phyloP scores from a whole-genome alignment of 331 rosid genomes.

The Pyrus hybrid region DNA sequence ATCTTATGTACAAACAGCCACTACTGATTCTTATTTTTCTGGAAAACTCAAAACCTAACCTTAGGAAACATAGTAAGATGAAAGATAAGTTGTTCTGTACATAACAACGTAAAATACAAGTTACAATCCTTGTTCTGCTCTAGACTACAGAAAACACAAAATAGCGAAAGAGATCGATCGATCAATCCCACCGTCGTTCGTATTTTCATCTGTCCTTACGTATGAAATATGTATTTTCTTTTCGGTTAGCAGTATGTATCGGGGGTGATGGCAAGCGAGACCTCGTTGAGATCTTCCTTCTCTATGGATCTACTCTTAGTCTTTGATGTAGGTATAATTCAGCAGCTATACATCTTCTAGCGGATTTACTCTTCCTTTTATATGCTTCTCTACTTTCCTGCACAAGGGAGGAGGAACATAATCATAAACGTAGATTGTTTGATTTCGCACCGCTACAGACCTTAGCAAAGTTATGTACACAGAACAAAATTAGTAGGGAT shows the following conservation, averaged over 20 bases:
- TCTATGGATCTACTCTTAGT: slow-evolving; percentile 41
- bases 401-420: neutral
- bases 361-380: slow-evolving; percentile 43
- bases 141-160: slow-evolving; percentile 7
- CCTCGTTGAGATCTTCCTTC: slow-evolving; percentile 38
- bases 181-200: slow-evolving; percentile 29
- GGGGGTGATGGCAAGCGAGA: slow-evolving; percentile 25
- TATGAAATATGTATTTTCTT: slow-evolving; percentile 55
- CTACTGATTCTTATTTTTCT: neutral
- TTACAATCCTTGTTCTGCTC: slow-evolving; percentile 28
- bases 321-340: slow-evolving; percentile 64
- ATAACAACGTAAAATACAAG: slow-evolving; percentile 7
- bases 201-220: slow-evolving; percentile 47
- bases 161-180: slow-evolving; percentile 15
- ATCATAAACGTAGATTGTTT: neutral
- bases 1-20: no score
- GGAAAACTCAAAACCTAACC: neutral
- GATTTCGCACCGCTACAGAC: neutral
- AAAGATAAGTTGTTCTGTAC: slow-evolving; percentile 1
- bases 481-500: neutral
- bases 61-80: neutral
- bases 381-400: slow-evolving; percentile 77
- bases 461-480: neutral
- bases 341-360: slow-evolving; percentile 69
- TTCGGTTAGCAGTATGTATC: slow-evolving; percentile 94